Base-by-base conservation (phyloP, 1,139 yeast genomes). In the Saccharomycopsis crataegensis region DNA sequence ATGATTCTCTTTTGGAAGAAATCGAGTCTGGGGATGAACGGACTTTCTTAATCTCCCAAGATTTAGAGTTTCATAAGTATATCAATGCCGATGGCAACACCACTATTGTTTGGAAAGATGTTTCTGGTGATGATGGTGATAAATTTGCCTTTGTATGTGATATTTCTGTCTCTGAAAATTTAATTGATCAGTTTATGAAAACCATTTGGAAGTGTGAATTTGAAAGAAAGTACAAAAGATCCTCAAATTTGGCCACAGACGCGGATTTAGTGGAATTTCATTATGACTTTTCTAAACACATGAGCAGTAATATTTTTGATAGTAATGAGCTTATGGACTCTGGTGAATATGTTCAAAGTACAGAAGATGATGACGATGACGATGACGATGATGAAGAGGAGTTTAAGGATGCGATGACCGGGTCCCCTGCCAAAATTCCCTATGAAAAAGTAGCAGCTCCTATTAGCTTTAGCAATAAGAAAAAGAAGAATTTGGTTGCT, bases 41-140 rank as follows among this genome's bases (percentile, higher is more conserved):
- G 76, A 71, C 80, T 28, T 89, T 86, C 61, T 70, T 86, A 28
- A 78, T 94, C 43, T 82, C 81, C 54, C 81, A 79, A 59, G 80
- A 82, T 6, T 71, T 91, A 56, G 72, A 71, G 56, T 74, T 79
- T 61, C 76, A 72, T 67, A 73, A 74, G 50, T 65, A 73, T 59
- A 64, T 64, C 46, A 71, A 73, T 46, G 65, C 69, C 43, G 73
- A 73, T 8, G 79, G 76, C 7, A 68, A 73, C 6, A 66, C 74
- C 46, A 81, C 84, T 1, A 77, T 93, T 46, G 75, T 83, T 0
- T 93, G 99, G 99, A 73, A 72, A 32, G 96, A 93, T 61, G 65
- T 83, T 51, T 84, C 84, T 50, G 96, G 96, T 36, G 96, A 89
- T 61, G 73, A 75, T n/a, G 97, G 91, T 14, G 98, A 91, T 64